Percentiles rank a stretch among this genome's conserved stretches.
Evolutionary conservation across 2,329 filamentous ascomycete genomes (phyloP).

Genomic region (Stachybotrys chartarum): DNA sequence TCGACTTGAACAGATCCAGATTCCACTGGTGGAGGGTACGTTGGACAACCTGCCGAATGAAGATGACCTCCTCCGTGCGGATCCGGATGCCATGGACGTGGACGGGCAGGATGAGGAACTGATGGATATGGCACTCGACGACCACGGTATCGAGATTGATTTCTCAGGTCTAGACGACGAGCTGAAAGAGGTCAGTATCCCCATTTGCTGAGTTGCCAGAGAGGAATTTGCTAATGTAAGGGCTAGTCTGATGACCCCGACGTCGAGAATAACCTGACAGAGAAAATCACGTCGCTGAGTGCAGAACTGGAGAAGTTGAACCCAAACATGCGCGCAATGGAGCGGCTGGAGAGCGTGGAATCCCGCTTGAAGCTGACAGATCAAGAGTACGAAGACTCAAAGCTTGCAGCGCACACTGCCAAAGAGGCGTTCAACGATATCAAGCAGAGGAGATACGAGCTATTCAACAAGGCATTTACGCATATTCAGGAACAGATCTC

Average conservation of each 20-base stretch:
- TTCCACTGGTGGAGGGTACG: conserved; percentile 71
- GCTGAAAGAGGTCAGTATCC: conserved; percentile 60
- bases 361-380: conserved; percentile 76
- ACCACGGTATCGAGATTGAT: conserved; percentile 87
- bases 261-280: conserved; percentile 67
- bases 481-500: conserved; percentile 95
- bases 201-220: neutral
- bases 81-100: conserved; percentile 87
- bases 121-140: conserved; percentile 63
- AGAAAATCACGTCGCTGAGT: conserved; percentile 68
- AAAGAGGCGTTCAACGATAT: conserved; percentile 79
- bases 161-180: conserved; percentile 79
- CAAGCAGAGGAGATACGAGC: conserved; percentile 74
- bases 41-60: conserved; percentile 84
- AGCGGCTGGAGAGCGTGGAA: conserved; percentile 82
- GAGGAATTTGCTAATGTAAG: conserved; percentile 18
- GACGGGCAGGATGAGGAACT: conserved; percentile 60
- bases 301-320: conserved; percentile 87
- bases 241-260: conserved; percentile 59
- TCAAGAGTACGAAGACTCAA: conserved; percentile 81
- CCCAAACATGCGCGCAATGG: conserved; percentile 92
- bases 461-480: conserved; percentile 91
- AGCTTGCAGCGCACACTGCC: conserved; percentile 63
- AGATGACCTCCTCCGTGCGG: conserved; percentile 67
- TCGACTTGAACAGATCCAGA: conserved; percentile 85